Evolutionary conservation across 1,284 basidiomycete species (phyloP).

Genomic region (Tilletia walkeri): DNA sequence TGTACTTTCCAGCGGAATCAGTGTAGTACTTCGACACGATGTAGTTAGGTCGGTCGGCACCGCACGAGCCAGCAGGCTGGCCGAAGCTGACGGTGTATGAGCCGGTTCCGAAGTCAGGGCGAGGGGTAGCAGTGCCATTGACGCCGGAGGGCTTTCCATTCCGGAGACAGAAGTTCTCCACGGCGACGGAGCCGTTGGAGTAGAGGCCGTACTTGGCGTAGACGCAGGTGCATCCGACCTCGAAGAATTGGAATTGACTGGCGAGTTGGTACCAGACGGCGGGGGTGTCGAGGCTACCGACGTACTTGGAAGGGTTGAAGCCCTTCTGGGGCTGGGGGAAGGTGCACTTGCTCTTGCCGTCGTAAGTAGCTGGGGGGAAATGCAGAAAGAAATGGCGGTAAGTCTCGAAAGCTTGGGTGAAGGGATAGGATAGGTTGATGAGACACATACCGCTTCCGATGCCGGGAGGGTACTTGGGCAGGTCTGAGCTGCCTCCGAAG

Average conservation of each 20-base stretch:
- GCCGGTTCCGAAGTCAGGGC: slow-evolving; percentile 2
- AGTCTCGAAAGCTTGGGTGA: neutral
- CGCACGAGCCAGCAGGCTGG: slow-evolving; percentile 15
- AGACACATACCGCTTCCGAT: slow-evolving; percentile 9
- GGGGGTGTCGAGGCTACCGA: slow-evolving; percentile 5
- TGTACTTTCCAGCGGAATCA: neutral
- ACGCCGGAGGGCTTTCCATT: neutral
- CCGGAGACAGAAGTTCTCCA: slow-evolving; percentile 2
- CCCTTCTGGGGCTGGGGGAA: slow-evolving; percentile 3
- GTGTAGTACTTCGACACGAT: slow-evolving; percentile 15
- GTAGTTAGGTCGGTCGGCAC: slow-evolving; percentile 8
- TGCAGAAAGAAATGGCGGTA: neutral
- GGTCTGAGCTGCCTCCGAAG: slow-evolving; percentile 2
- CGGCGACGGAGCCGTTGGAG: slow-evolving; percentile 10
- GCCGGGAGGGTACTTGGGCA: slow-evolving; percentile 10
- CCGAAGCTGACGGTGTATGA: slow-evolving; percentile 14
- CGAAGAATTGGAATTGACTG: slow-evolving; percentile 12
- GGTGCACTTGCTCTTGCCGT: slow-evolving; percentile 18
- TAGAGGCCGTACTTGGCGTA: slow-evolving; percentile 6
- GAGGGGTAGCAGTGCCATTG: neutral
- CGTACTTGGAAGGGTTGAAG: slow-evolving; percentile 17
- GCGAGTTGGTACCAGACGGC: slow-evolving; percentile 15
- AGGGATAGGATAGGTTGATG: neutral
- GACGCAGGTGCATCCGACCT: slow-evolving; percentile 12
- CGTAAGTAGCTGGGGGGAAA: neutral